Percentiles rank a stretch among this genome's conserved stretches.
Conservation (phyloP, 176 grass and related monocot genomes). For the Triticum dicoccoides region DNA sequence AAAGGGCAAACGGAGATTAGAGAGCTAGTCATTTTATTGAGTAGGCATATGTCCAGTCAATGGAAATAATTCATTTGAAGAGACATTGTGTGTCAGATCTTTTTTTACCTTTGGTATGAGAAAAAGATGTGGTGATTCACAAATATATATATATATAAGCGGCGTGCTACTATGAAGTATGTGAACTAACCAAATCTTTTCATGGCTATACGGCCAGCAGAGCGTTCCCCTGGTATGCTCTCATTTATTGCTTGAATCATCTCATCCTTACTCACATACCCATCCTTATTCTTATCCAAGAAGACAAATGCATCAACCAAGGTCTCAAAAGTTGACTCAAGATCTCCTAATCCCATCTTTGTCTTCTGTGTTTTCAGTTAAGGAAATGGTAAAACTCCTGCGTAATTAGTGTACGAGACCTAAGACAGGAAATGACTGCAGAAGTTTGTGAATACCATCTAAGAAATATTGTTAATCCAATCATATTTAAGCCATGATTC, state of each 20-base stretch:
- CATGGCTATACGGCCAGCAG: slow-evolving; percentile 91
- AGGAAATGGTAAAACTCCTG: slow-evolving; percentile 32
- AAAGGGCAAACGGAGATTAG: background rate
- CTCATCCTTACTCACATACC: slow-evolving; percentile 95
- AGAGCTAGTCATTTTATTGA: slow-evolving; percentile 9
- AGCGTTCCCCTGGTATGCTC: slow-evolving; percentile 82
- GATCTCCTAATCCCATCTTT: slow-evolving; percentile 73
- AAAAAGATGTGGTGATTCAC: background rate
- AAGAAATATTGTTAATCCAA: background rate
- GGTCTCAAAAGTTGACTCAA: slow-evolving; percentile 79
- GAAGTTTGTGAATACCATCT: background rate
- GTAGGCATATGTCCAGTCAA: background rate
- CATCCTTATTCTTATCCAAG: slow-evolving; percentile 94
- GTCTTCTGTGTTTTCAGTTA: slow-evolving; percentile 52
- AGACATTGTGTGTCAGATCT: background rate
- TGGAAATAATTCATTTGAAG: background rate
- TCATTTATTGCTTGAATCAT: slow-evolving; percentile 96
- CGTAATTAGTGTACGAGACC: background rate
- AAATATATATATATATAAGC: background rate
- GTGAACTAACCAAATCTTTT: slow-evolving; percentile 86
- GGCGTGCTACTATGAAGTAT: background rate
- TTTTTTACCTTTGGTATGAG: background rate
- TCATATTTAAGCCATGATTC: background rate
- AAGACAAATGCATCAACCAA: slow-evolving; percentile 95
- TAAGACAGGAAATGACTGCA: background rate